Base-by-base conservation (phyloP, 352 stramenopile species). In the Phytophthora pluvialis region DNA sequence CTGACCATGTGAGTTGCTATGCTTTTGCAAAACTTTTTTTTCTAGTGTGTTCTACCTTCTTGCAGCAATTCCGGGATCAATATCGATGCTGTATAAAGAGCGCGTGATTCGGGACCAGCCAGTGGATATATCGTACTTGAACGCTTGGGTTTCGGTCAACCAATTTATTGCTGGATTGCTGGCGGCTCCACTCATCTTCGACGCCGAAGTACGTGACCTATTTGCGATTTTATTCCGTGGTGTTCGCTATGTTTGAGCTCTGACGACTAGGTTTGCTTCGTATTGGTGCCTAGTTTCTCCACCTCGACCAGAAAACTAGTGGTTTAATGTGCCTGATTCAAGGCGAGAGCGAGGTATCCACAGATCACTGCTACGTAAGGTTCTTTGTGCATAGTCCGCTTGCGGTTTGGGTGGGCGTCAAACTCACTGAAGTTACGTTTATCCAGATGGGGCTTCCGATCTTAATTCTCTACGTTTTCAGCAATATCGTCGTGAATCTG, bases 31-130 rank as follows among this genome's bases (percentile, higher is more conserved):
- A 21, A 21, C n/a, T n/a, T n/a, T 45, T 60, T 18, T 57, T 50
- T 62, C 28, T 33, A 87, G 79, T 57, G 42, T 96, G 2, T 81
- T 94, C 57, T 96, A 93, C 52, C 56, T 95, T 33, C 51, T 94
- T 21, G 86, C 88, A 15, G 84, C 87, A 7, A 65, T 96, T 11
- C 88, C 87, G 8, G 86, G 84, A 3, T 75, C 88, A 0, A 39
- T 94, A n/a, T 95, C 86, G 10, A 93, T 94, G 79, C 64, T 95
- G 38, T 96, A 96, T 70, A 96, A 96, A 49, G 88, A 96, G 54
- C 82, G 76, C 9, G 65, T 81, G 11, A 93, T 96, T 62, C 80
- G 83, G 26, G 75, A 91, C 45, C 85, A 93, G 47, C 88, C 88
- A 29, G 91, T 96, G 80, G 83, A 96, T 56, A 91, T 94, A 73